Percentiles rank a stretch among this genome's conserved stretches.
Evolutionary conservation across 352 stramenopile species (phyloP).

Genomic region (Globisporangium parvum): DNA sequence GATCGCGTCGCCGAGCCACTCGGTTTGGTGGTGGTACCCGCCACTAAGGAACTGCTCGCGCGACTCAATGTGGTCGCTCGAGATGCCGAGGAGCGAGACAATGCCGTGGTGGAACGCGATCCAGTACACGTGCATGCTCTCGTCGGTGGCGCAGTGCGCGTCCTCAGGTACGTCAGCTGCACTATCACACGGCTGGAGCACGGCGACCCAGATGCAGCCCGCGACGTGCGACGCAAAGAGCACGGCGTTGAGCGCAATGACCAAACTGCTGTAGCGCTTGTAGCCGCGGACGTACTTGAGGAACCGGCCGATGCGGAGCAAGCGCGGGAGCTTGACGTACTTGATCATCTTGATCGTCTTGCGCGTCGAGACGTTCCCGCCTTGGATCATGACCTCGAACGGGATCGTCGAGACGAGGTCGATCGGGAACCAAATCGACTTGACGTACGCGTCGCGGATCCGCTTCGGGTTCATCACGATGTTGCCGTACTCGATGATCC

Average conservation of each 20-base stretch:
- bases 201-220: constrained; percentile 50
- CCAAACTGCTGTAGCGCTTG: constrained; percentile 51
- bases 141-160: too few species aligned
- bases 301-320: constrained; percentile 53
- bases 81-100: too few species aligned
- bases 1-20: too few species aligned
- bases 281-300: constrained; percentile 55
- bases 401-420: constrained; percentile 50
- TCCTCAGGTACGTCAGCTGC: constrained; percentile 5
- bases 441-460: constrained; percentile 40
- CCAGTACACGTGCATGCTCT: too few species aligned
- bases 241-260: constrained; percentile 42
- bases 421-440: constrained; percentile 58
- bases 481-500: too few species aligned
- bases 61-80: too few species aligned
- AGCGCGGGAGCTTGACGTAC: constrained; percentile 56
- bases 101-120: too few species aligned
- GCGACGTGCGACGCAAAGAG: constrained; percentile 49
- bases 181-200: constrained; percentile 36
- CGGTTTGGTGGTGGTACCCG: too few species aligned
- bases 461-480: constrained; percentile 30
- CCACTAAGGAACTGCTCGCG: too few species aligned
- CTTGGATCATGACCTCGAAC: constrained; percentile 48
- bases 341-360: constrained; percentile 77
- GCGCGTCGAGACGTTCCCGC: constrained; percentile 34